These are phyloP conservation scores for Lachnum nothofagi DNA, from an alignment of 2,329 filamentous ascomycete genomes.

Conservation along the genomic window DNA sequence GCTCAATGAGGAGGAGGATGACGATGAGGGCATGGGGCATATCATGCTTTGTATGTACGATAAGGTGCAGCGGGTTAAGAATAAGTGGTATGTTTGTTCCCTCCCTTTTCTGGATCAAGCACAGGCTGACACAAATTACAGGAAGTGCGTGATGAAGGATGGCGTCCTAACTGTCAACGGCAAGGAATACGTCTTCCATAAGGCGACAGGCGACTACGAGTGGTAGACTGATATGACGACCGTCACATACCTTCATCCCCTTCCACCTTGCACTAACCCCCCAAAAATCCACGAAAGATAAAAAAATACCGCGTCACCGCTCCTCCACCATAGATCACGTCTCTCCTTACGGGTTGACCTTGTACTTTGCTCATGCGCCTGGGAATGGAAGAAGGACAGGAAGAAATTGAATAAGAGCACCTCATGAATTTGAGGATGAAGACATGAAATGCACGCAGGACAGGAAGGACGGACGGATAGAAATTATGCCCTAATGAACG, in stretches of 20 bases:
- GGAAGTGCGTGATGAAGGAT: slow-evolving; percentile 98
- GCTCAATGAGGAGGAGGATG: slow-evolving; percentile 75
- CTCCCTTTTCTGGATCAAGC: neutral
- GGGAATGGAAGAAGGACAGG: neutral
- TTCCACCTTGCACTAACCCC: neutral
- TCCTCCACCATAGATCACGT: no score
- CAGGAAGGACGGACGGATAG: neutral
- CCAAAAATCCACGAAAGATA: neutral
- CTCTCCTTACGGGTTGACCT: no score
- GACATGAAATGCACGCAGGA: no score
- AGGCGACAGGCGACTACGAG: slow-evolving; percentile 94
- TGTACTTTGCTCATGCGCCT: no score
- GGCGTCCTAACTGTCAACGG: slow-evolving; percentile 89
- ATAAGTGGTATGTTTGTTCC: slow-evolving; percentile 67
- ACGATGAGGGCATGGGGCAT: slow-evolving; percentile 75
- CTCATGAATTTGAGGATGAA: no score
- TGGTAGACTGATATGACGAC: slow-evolving; percentile 56
- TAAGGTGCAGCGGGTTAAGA: slow-evolving; percentile 98
- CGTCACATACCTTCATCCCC: neutral
- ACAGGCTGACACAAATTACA: slow-evolving; percentile 34
- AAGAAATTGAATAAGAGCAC: neutral
- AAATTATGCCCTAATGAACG: no score
- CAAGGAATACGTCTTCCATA: slow-evolving; percentile 97
- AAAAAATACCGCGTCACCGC: neutral
- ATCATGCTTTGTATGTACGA: slow-evolving; percentile 99